These are phyloP conservation scores for Rutstroemia sp. DNA, from an alignment of 2,329 filamentous ascomycete genomes.

Conservation along the genomic window DNA sequence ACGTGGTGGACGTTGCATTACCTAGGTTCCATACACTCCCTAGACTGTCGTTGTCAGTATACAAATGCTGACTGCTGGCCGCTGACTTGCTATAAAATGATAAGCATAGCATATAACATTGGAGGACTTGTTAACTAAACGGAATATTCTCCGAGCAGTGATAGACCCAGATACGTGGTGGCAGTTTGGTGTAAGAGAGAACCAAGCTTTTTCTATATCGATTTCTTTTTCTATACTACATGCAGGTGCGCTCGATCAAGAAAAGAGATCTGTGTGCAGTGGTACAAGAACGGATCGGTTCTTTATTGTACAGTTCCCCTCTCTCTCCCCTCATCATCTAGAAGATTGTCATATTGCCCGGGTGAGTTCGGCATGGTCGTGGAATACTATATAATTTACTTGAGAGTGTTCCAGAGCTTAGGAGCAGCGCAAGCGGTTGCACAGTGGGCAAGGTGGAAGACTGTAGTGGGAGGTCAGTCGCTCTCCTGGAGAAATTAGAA, in stretches of 20 bases:
- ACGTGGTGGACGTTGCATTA: background rate
- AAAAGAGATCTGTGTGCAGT: constrained; percentile 21
- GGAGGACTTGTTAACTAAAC: background rate
- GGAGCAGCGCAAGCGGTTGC: constrained; percentile 87
- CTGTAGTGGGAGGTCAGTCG: constrained; percentile 39
- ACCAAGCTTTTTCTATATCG: constrained; percentile 11
- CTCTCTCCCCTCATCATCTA: constrained; percentile 14
- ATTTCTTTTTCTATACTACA: constrained; percentile 28
- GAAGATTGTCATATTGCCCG: constrained; percentile 5
- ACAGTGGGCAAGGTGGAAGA: constrained; percentile 98
- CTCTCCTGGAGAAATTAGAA: background rate
- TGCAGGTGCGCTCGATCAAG: constrained; percentile 18
- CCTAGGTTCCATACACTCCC: background rate
- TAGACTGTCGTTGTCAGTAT: background rate
- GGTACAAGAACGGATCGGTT: constrained; percentile 23
- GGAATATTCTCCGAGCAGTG: background rate
- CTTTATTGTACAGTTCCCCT: constrained; percentile 22
- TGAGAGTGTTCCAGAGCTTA: constrained; percentile 89
- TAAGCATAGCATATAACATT: background rate
- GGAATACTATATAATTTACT: constrained; percentile 49
- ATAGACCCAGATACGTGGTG: no score
- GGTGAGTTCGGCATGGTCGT: constrained; percentile 9
- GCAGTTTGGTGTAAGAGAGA: background rate
- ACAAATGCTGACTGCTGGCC: no score
- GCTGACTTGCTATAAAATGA: background rate